Base-by-base conservation (phyloP, 257 asterid species). In the Solanum ossicruentum region DNA sequence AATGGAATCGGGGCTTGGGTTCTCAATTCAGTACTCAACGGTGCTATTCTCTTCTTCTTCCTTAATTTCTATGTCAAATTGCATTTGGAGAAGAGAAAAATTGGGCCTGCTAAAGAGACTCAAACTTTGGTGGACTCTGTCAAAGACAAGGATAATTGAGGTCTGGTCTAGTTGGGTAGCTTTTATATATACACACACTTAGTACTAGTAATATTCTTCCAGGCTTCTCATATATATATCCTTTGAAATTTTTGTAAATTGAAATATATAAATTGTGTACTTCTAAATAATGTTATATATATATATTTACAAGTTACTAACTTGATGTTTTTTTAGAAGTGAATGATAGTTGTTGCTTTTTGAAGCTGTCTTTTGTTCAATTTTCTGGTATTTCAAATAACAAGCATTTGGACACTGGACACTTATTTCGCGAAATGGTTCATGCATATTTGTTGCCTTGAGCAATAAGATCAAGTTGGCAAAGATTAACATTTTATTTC, bases 1-100 rank as follows among this genome's bases (percentile, higher is more conserved):
- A 93, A 93, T 77, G 99, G 99, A 15, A 94, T 95, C 28, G 97
- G 95, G 0, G 98, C 99, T 7, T 95, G 99, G 98, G 52, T 87
- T 12, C 90, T 94, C 86, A 95, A 95, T 82, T 93, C 99, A 6
- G 89, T 95, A 10, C 91, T 95, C 5, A 95, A 95, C 36, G 96
- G 88, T 2, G 93, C 96, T 0, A 90, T 94, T 79, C 87, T 94
- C 63, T 58, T 90, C 28, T 89, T 95, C 16, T 89, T 94, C 87
- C 58, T 94, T 85, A 92, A 92, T 58, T 95, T 91, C 91, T 92
- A 92, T 86, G 87, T 92, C 8, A 92, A 81, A 20, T 84, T 84
- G 91, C 89, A 88, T 84, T 81, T 86, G 36, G 88, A 87, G 88
- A 87, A 87, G 83, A 82, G 77, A 55, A 69, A 57, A 3, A 87